phyloP scores from a whole-genome alignment of 352 stramenopile genomes.

The Halophytophthora batemanensis region DNA sequence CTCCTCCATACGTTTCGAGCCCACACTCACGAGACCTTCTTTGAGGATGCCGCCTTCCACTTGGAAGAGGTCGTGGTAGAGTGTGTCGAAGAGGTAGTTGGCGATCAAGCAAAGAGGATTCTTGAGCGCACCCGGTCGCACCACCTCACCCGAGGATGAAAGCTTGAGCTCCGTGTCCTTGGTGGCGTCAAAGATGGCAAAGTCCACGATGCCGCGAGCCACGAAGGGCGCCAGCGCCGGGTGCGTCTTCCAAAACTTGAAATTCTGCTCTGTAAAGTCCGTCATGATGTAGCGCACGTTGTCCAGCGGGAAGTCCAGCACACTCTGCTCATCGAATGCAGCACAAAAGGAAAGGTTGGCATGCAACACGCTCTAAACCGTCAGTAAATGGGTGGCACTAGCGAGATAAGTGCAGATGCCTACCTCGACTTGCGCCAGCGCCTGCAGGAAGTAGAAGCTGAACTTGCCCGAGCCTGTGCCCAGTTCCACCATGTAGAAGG shows the following conservation, averaged over 20 bases:
- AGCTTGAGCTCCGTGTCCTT: slow-evolving; percentile 81
- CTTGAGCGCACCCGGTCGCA: slow-evolving; percentile 49
- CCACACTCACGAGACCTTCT: slow-evolving; percentile 89
- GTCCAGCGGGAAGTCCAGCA: slow-evolving; percentile 85
- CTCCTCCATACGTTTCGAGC: slow-evolving; percentile 60
- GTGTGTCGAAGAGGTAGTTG: slow-evolving; percentile 95
- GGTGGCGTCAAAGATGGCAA: slow-evolving; percentile 93
- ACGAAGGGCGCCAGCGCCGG: slow-evolving; percentile 85
- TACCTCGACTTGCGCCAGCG: slow-evolving; percentile 61
- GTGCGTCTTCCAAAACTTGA: slow-evolving; percentile 93
- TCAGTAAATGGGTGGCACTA: too few relatives aligned
- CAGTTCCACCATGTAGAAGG: slow-evolving; percentile 94
- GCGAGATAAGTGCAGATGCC: background rate
- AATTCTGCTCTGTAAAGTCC: slow-evolving; percentile 92
- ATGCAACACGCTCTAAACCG: too few relatives aligned
- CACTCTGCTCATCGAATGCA: slow-evolving; percentile 30
- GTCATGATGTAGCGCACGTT: slow-evolving; percentile 95
- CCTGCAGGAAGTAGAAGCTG: slow-evolving; percentile 94
- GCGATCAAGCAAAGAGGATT: slow-evolving; percentile 92
- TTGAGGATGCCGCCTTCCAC: slow-evolving; percentile 84
- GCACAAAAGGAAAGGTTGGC: slow-evolving; percentile 1
- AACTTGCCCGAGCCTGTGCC: slow-evolving; percentile 93
- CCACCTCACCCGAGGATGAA: slow-evolving; percentile 45
- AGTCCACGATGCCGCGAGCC: slow-evolving; percentile 84
- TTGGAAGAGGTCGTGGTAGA: slow-evolving; percentile 90